Evolutionary conservation across 2,329 filamentous ascomycete species (phyloP).

Genomic region (Exophiala alcalophila): DNA sequence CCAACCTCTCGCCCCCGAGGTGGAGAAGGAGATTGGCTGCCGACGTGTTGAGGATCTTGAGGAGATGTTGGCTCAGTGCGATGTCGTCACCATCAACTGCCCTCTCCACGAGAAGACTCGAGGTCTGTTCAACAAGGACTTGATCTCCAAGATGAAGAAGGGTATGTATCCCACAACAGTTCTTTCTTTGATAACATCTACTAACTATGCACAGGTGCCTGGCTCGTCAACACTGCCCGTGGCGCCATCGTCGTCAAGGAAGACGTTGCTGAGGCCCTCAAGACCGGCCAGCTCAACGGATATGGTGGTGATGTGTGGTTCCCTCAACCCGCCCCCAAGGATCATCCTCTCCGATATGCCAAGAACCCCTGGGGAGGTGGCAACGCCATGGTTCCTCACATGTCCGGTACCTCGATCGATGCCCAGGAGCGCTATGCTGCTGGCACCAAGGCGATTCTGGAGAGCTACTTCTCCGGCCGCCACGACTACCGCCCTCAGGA

Average conservation of each 20-base stretch:
- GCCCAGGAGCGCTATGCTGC: constrained; percentile 89
- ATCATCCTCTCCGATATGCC: constrained; percentile 88
- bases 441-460: constrained; percentile 83
- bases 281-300: constrained; percentile 68
- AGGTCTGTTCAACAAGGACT: constrained; percentile 96
- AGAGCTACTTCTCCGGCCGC: constrained; percentile 84
- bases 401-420: constrained; percentile 98
- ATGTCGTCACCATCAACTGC: constrained; percentile 99
- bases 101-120: constrained; percentile 97
- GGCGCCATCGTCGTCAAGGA: constrained; percentile 99
- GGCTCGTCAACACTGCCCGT: constrained; percentile 98
- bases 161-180: constrained; percentile 50
- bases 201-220: constrained; percentile 62
- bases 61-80: constrained; percentile 91
- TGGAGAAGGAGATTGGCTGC: constrained; percentile 94
- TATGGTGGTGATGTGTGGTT: constrained; percentile 67
- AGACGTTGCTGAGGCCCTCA: constrained; percentile 91
- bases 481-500: constrained; percentile 88
- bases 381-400: constrained; percentile 98
- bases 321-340: constrained; percentile 91
- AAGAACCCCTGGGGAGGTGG: constrained; percentile 94
- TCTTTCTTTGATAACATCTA: constrained; percentile 12
- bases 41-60: constrained; percentile 83
- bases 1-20: constrained; percentile 82
- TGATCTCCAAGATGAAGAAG: constrained; percentile 98